phyloP scores from a whole-genome alignment of 1,284 basidiomycete genomes.

The Cutaneotrichosporon cavernicola region DNA sequence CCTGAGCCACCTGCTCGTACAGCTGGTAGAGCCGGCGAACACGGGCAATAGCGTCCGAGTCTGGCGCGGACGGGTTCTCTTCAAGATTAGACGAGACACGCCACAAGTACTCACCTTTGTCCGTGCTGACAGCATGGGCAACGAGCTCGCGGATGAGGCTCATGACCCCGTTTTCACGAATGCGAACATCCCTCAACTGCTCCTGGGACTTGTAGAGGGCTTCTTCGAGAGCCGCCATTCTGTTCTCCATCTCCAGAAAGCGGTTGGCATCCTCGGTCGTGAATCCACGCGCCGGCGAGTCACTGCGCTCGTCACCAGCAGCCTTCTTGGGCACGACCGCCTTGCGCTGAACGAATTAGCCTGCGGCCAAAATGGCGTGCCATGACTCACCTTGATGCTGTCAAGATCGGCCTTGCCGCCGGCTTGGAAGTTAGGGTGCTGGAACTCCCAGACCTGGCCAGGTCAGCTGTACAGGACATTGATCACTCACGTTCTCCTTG shows the following conservation, averaged over 20 bases:
- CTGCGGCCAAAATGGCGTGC: background rate
- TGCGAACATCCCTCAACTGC: constrained; percentile 34
- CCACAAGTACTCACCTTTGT: constrained; percentile 36
- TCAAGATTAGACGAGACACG: background rate
- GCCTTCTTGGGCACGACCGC: constrained; percentile 60
- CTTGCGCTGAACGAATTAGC: constrained; percentile 61
- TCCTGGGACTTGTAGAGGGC: constrained; percentile 35
- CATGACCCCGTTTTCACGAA: constrained; percentile 35
- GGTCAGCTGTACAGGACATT: background rate
- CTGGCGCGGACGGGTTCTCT: constrained; percentile 4
- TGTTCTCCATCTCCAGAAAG: constrained; percentile 39
- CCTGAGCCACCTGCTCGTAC: constrained; percentile 18
- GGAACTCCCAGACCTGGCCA: constrained; percentile 74
- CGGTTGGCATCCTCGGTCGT: constrained; percentile 36
- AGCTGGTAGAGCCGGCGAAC: constrained; percentile 15
- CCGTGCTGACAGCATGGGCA: constrained; percentile 33
- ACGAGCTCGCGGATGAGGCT: constrained; percentile 41
- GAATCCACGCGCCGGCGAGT: constrained; percentile 36
- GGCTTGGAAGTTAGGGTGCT: constrained; percentile 89
- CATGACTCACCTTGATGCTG: constrained; percentile 68
- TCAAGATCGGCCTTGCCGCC: constrained; percentile 81
- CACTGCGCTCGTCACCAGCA: constrained; percentile 32
- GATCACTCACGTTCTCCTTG: constrained; percentile 48
- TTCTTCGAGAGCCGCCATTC: constrained; percentile 42
- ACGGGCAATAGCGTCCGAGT: constrained; percentile 11